A percentile compares a stretch with the other conserved stretches of the same genome.
These are phyloP conservation scores for Blastocystis sp. DNA, from an alignment of 352 stramenopile species.

Conservation along the genomic window DNA sequence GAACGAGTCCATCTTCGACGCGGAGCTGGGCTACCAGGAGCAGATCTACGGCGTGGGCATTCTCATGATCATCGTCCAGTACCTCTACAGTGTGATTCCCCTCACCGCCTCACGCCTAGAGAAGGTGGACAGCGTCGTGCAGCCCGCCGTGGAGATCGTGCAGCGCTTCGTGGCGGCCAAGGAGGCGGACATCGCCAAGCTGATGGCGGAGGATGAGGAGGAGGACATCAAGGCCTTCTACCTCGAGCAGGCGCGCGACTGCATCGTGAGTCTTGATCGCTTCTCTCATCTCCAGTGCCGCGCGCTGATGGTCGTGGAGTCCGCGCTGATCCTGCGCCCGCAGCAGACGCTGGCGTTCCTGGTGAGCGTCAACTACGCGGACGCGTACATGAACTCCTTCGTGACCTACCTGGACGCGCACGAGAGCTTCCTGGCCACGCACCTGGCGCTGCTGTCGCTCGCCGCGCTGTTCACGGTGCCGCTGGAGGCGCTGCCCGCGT, in stretches of 20 bases:
- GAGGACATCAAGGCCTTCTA: constrained; percentile 28
- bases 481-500: neutral
- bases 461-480: constrained; percentile 1
- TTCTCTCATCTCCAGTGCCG: neutral
- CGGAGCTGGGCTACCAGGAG: constrained; percentile 11
- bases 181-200: neutral
- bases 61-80: constrained; percentile 63
- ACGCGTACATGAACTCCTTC: neutral
- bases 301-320: constrained; percentile 34
- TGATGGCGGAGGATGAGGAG: neutral
- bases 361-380: neutral
- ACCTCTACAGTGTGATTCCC: constrained; percentile 1
- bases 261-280: neutral
- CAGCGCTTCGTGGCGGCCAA: constrained; percentile 14
- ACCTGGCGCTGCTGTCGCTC: neutral
- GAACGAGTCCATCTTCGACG: neutral
- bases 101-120: neutral
- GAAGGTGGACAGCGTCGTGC: neutral
- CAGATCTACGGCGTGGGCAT: constrained; percentile 48
- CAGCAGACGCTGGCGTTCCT: neutral
- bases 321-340: neutral
- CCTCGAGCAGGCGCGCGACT: constrained; percentile 18
- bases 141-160: neutral
- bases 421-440: constrained; percentile 1
- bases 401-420: constrained; percentile 7